phyloP scores from a whole-genome alignment of 2,329 filamentous ascomycete species.

The Sphaerulina musiva region DNA sequence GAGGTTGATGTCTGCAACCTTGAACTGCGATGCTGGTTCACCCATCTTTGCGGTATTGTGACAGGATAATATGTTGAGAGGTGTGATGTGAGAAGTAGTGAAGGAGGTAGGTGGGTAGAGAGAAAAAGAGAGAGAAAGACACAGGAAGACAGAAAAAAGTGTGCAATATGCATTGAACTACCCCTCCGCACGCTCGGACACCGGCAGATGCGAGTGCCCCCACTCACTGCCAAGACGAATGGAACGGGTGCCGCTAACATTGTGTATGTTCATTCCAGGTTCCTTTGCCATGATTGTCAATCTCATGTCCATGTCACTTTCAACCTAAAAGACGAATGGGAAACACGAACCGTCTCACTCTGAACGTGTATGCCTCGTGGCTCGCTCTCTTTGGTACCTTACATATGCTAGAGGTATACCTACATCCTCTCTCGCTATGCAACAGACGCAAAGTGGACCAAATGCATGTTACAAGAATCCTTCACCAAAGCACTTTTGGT shows the following conservation, averaged over 20 bases:
- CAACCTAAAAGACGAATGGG: no score
- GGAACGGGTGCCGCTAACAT: not conserved
- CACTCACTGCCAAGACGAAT: no score
- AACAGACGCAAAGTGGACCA: not conserved
- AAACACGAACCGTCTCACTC: no score
- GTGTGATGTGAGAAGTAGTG: not conserved
- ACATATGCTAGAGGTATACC: slow-evolving; percentile 4
- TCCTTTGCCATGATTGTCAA: not conserved
- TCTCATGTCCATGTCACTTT: no score
- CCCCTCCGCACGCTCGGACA: not conserved
- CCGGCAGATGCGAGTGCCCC: no score
- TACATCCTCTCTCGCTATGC: slow-evolving; percentile 7
- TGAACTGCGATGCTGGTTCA: slow-evolving; percentile 87
- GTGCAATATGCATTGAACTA: not conserved
- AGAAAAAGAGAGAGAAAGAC: slow-evolving; percentile 12
- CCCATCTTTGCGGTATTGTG: slow-evolving; percentile 45
- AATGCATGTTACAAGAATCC: not conserved
- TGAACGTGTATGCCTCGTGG: not conserved
- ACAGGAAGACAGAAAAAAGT: slow-evolving; percentile 7
- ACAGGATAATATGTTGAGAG: slow-evolving; percentile 7
- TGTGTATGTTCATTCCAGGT: not conserved
- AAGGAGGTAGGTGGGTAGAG: slow-evolving; percentile 11
- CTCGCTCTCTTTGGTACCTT: not conserved
- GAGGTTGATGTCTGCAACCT: slow-evolving; percentile 95
- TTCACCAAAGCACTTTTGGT: slow-evolving; percentile 4